Conservation (phyloP, 768 basidiomycete genomes). For the Phylloporus rhodoxanthus region DNA sequence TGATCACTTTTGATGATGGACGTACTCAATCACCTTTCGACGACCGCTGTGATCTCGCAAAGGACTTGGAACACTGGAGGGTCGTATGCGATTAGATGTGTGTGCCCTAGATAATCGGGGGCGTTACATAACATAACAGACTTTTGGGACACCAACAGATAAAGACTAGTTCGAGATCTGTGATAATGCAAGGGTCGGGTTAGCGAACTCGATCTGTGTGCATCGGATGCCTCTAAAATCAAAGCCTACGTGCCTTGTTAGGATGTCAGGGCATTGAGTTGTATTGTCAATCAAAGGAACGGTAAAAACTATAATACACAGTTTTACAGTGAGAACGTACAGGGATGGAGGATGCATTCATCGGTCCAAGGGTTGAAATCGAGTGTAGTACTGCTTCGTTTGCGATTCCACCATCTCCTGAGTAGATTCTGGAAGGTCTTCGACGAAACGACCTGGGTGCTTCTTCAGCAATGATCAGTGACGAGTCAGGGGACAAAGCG, state of each 20-base stretch:
- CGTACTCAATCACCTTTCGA: no score
- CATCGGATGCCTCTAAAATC: background rate
- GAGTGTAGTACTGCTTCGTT: slow-evolving; percentile 80
- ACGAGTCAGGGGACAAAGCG: slow-evolving; percentile 11
- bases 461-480: slow-evolving; percentile 1
- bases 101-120: no score
- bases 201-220: background rate
- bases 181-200: background rate
- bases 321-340: slow-evolving; percentile 2
- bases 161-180: no score
- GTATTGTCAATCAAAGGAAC: background rate
- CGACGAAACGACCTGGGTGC: slow-evolving; percentile 63
- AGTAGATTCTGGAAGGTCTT: slow-evolving; percentile 88
- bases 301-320: slow-evolving; percentile 2
- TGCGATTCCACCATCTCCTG: slow-evolving; percentile 85
- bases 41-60: no score
- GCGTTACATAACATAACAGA: background rate
- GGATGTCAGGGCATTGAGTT: background rate
- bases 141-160: background rate
- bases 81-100: no score
- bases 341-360: slow-evolving; percentile 7
- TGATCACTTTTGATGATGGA: no score
- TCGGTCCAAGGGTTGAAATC: slow-evolving; percentile 63
- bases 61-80: no score
- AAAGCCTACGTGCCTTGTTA: background rate